Percentiles rank a stretch among this genome's conserved stretches.
Evolutionary conservation across 2,329 filamentous ascomycete genomes (phyloP).

Genomic region (Didymella exigua): DNA sequence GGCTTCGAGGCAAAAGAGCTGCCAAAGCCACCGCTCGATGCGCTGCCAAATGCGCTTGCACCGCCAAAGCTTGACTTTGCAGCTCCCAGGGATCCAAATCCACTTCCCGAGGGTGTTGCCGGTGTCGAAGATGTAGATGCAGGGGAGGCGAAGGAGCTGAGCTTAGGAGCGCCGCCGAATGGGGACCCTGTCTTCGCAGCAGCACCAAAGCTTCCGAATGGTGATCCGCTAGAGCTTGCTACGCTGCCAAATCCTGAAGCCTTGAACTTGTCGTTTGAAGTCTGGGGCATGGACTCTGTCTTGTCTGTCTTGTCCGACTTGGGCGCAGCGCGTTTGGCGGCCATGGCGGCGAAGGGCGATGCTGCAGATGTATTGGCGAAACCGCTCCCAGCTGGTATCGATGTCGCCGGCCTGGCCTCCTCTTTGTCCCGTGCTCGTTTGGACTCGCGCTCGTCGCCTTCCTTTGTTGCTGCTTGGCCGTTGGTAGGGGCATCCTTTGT

Average conservation of each 20-base stretch:
- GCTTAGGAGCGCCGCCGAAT: conserved; percentile 45
- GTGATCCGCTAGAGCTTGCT: conserved; percentile 45
- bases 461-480: conserved; percentile 22
- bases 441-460: conserved; percentile 40
- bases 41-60: conserved; percentile 51
- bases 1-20: conserved; percentile 28
- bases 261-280: conserved; percentile 58
- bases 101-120: conserved; percentile 18
- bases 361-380: conserved; percentile 54
- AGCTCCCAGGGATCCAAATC: conserved; percentile 43
- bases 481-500: conserved; percentile 18
- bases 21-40: conserved; percentile 43
- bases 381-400: conserved; percentile 48
- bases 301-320: conserved; percentile 27
- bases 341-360: conserved; percentile 56
- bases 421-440: conserved; percentile 47
- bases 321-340: conserved; percentile 42
- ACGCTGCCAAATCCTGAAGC: conserved; percentile 54
- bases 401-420: conserved; percentile 24
- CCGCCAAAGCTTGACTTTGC: conserved; percentile 44
- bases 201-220: conserved; percentile 38
- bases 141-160: conserved; percentile 35
- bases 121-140: conserved; percentile 25
- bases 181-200: conserved; percentile 34
- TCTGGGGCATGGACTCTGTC: conserved; percentile 40